A percentile compares a stretch with the other conserved stretches of the same genome.
phyloP scores from a whole-genome alignment of 495 filamentous ascomycete genomes.

The Neurospora sp. region DNA sequence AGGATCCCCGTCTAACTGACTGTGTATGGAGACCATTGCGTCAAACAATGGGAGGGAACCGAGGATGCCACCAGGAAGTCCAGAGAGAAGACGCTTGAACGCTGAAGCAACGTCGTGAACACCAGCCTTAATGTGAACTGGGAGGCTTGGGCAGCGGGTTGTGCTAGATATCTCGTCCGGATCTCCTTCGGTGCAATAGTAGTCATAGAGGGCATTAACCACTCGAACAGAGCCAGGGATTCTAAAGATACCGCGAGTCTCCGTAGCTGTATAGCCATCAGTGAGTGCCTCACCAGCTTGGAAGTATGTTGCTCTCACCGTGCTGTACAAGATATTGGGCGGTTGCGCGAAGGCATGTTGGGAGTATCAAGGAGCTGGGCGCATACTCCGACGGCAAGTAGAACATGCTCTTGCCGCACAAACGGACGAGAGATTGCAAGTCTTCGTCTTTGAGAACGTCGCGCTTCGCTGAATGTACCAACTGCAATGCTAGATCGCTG shows the following conservation, averaged over 20 bases:
- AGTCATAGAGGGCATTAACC: conserved; percentile 50
- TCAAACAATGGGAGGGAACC: conserved; percentile 59
- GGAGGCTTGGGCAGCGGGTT: conserved; percentile 43
- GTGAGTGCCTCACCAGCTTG: not conserved
- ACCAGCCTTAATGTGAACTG: conserved; percentile 41
- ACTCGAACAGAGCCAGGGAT: conserved; percentile 47
- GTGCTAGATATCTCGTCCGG: conserved; percentile 39
- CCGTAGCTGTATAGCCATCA: conserved; percentile 26
- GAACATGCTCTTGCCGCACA: conserved; percentile 63
- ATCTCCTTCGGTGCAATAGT: conserved; percentile 45
- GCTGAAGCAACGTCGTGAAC: conserved; percentile 64
- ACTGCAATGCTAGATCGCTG: conserved; percentile 41
- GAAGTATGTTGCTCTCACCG: conserved; percentile 36
- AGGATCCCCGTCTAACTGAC: conserved; percentile 39
- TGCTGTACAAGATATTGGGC: conserved; percentile 54
- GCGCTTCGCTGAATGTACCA: conserved; percentile 34
- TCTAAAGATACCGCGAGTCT: conserved; percentile 53
- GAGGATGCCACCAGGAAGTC: conserved; percentile 64
- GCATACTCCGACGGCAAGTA: conserved; percentile 57
- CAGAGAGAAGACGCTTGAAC: conserved; percentile 61
- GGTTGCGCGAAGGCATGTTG: conserved; percentile 66
- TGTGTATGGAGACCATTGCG: conserved; percentile 51
- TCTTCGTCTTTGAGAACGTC: conserved; percentile 51
- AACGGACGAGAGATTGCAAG: conserved; percentile 54
- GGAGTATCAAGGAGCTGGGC: conserved; percentile 52